phyloP scores from a whole-genome alignment of 306 rosid species.

The Vigna hirtella region DNA sequence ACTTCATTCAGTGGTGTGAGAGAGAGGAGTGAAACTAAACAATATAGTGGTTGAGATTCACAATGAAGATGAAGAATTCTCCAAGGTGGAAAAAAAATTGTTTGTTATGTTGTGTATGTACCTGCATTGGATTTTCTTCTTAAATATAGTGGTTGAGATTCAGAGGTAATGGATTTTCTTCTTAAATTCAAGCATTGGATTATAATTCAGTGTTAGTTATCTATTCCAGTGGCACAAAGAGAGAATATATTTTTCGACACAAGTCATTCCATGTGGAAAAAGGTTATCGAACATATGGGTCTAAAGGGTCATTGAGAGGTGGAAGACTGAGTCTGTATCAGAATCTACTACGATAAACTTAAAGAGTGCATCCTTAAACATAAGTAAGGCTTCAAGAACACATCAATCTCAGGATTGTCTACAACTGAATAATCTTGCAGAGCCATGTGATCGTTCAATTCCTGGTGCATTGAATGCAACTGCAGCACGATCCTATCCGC shows the following conservation, averaged over 20 bases:
- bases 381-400: conserved; percentile 59
- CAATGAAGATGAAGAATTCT: neutral
- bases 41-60: conserved; percentile 16
- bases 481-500: too few relatives aligned
- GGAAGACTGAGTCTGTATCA: conserved; percentile 72
- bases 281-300: conserved; percentile 69
- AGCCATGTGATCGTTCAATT: too few relatives aligned
- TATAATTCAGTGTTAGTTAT: conserved; percentile 46
- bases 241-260: conserved; percentile 88
- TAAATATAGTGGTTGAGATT: conserved; percentile 36
- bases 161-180: conserved; percentile 49
- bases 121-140: conserved; percentile 58
- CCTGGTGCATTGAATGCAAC: too few relatives aligned
- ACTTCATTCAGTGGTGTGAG: conserved; percentile 33
- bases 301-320: conserved; percentile 79
- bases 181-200: conserved; percentile 50
- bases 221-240: conserved; percentile 62
- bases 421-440: too few relatives aligned
- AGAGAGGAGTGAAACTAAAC: conserved; percentile 8
- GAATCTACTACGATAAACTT: conserved; percentile 68
- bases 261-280: conserved; percentile 82
- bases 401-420: too few relatives aligned
- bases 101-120: conserved; percentile 20
- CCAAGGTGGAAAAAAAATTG: neutral
- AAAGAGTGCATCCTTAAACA: conserved; percentile 73